Evolutionary conservation across 192 early-diverging fungal genomes (phyloP).

Genomic region (Podila horticola): DNA sequence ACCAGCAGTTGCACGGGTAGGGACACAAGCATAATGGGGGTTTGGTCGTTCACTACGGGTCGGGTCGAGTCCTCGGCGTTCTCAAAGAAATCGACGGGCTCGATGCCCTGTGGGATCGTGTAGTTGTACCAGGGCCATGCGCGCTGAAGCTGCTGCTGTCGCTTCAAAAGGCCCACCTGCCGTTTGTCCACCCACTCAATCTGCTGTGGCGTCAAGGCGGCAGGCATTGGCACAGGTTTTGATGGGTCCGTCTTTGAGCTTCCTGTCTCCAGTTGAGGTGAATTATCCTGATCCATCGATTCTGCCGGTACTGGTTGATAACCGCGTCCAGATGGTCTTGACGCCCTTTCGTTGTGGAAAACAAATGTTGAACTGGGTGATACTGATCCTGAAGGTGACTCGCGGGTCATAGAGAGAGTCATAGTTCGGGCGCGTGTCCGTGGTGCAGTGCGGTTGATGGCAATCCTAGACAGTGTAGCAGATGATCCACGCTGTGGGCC

Average conservation of each 20-base stretch:
- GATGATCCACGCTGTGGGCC: conserved; percentile 4
- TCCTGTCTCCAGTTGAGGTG: background rate
- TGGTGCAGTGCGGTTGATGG: conserved; percentile 14
- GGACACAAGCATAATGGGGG: conserved; percentile 3
- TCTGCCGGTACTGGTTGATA: no score
- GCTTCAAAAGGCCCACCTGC: conserved; percentile 3
- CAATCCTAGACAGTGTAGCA: conserved; percentile 3
- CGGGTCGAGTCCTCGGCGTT: background rate
- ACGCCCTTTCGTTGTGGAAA: no score
- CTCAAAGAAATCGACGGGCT: conserved; percentile 43
- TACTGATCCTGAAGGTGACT: no score
- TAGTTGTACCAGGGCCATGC: conserved; percentile 51
- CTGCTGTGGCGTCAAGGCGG: conserved; percentile 27
- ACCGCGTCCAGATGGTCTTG: no score
- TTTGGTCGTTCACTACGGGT: background rate
- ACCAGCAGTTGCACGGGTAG: conserved; percentile 13
- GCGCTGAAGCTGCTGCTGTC: conserved; percentile 14
- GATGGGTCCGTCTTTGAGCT: background rate
- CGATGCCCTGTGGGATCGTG: conserved; percentile 40
- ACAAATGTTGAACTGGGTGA: no score
- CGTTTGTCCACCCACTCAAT: conserved; percentile 38
- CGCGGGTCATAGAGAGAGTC: conserved; percentile 2
- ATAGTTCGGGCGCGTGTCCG: conserved; percentile 30
- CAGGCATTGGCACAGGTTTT: conserved; percentile 21
- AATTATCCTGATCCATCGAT: no score